phyloP scores from a whole-genome alignment of 129 eudicot species.

The Rutidosis leptorrhynchoides region DNA sequence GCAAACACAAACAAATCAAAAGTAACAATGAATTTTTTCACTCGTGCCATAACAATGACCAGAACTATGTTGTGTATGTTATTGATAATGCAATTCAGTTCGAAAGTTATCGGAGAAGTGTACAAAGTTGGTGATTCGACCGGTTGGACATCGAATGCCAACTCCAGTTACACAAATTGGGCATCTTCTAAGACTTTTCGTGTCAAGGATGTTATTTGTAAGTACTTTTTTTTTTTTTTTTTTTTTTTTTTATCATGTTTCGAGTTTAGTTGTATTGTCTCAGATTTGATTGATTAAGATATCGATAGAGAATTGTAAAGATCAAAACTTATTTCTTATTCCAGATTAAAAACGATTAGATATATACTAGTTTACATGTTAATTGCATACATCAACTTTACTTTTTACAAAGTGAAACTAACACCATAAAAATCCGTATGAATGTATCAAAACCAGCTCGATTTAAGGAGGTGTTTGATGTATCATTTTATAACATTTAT shows the following conservation, averaged over 20 bases:
- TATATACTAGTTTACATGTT: neutral
- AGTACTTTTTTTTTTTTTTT: neutral
- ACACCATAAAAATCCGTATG: neutral
- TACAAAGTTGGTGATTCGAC: conserved; percentile 56
- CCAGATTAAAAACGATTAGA: no score
- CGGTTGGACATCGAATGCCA: conserved; percentile 45
- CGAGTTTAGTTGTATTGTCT: neutral
- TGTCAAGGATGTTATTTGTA: conserved; percentile 46
- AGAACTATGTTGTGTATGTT: conserved; percentile 18
- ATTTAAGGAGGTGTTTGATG: neutral
- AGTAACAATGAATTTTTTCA: neutral
- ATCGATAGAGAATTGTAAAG: neutral
- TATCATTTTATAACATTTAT: neutral
- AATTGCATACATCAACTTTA: neutral
- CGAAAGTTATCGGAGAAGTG: conserved; percentile 27
- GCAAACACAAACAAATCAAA: neutral
- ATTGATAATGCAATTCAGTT: neutral
- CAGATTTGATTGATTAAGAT: neutral
- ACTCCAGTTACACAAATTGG: conserved; percentile 44
- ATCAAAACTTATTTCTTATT: no score
- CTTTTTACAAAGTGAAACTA: neutral
- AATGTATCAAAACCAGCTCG: neutral
- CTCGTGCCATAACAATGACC: neutral
- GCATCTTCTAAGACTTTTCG: conserved; percentile 43
- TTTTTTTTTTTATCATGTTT: neutral